Conservation (phyloP, 805 yeast species). For the Sungouiozyma ichnusensis region DNA sequence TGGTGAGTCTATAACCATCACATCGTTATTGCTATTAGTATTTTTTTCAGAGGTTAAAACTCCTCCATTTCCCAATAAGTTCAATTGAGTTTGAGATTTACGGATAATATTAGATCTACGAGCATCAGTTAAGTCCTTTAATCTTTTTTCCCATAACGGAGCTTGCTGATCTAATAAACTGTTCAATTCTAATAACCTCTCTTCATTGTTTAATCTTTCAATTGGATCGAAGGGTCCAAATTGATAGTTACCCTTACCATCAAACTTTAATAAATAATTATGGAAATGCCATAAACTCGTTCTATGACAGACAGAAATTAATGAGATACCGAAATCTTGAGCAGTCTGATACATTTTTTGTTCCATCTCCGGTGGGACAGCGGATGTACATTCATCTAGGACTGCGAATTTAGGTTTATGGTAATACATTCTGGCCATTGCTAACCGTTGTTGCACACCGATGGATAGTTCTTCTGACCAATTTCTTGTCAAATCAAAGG, state of each 20-base stretch:
- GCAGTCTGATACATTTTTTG: slow-evolving; percentile 82
- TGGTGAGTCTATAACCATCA: not conserved
- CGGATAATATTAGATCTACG: slow-evolving; percentile 28
- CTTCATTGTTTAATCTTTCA: slow-evolving; percentile 62
- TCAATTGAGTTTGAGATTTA: slow-evolving; percentile 24
- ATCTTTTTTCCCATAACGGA: slow-evolving; percentile 54
- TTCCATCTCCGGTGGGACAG: slow-evolving; percentile 85
- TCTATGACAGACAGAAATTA: slow-evolving; percentile 85
- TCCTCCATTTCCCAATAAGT: slow-evolving; percentile 1
- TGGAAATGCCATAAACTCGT: slow-evolving; percentile 92
- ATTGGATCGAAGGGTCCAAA: slow-evolving; percentile 60
- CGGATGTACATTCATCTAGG: slow-evolving; percentile 90
- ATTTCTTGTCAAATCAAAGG: slow-evolving; percentile 58
- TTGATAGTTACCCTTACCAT: slow-evolving; percentile 66
- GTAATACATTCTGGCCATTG: slow-evolving; percentile 86
- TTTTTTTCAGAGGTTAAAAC: not conserved
- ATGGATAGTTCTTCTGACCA: slow-evolving; percentile 85
- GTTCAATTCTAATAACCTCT: slow-evolving; percentile 65
- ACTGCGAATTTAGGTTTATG: slow-evolving; percentile 91
- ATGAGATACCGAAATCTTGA: slow-evolving; percentile 64
- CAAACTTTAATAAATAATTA: slow-evolving; percentile 68
- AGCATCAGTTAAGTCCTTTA: slow-evolving; percentile 51
- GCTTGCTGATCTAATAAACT: slow-evolving; percentile 55
- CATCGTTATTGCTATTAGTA: not conserved
- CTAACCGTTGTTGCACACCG: slow-evolving; percentile 89